Base-by-base conservation (phyloP, 75 land plant genomes). In the Azolla pinnata region DNA sequence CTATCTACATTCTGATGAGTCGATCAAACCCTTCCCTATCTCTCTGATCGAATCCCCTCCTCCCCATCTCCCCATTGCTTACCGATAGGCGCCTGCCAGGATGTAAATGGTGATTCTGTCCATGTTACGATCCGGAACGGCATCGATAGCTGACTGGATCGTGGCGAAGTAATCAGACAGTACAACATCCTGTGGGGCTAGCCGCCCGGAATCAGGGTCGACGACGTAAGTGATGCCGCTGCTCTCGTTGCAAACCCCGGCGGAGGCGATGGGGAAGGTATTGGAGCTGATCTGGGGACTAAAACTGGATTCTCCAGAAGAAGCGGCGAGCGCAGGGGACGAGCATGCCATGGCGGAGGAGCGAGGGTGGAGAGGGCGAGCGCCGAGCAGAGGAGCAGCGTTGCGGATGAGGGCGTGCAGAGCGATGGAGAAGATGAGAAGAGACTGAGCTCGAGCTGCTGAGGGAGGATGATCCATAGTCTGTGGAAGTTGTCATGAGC, bases 81-180 rank as follows among this genome's bases (percentile, higher is more conserved):
- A 87, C 89, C 69, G 76, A 68, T 90, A 90, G 4, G 67, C 60
- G 12, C 88, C 97, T 21, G 85, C 58, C 56, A 78, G 65, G 51
- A 90, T 44, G 29, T 75, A 33, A 34, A 87, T 75, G 21, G 81
- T 54, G 40, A 83, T 83, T 27, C 72, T 62, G 23, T 62, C 45
- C 48, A 64, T 51, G 42, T 85, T 85, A 40, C 45, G 47, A 33
- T 73, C 73, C 33, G 97, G 97, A 20, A 80, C 88, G 1, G 70
- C 72, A 53, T 92, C 83, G 5, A 92, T 77, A 3, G 95, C 93
- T 38, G 68, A 69, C 59, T 92, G 95, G n/a, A 92, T 80, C 23
- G 76, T 75, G 18, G 66, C 71, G 56, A 77, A 87, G 57, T 83
- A 67, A 0, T 70, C 87, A 48, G 81, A 80, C 0, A 52, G 29